Percentiles rank a stretch among this genome's conserved stretches.
phyloP scores from a whole-genome alignment of 495 filamentous ascomycete genomes.

The Penicillium steckii region DNA sequence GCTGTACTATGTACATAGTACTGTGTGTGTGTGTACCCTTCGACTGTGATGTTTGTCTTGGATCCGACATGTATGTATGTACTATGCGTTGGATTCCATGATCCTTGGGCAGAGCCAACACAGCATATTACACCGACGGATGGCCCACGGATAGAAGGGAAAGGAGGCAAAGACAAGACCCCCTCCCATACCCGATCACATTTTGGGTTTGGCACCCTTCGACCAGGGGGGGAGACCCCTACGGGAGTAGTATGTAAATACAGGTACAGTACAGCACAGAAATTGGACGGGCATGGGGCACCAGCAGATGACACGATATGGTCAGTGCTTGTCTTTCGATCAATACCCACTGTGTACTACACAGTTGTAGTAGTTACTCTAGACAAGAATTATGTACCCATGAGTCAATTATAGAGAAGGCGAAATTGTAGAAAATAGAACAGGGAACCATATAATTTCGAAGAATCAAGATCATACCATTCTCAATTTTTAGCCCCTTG shows the following conservation, averaged over 20 bases:
- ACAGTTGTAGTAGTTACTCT: not conserved
- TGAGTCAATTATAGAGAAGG: too few species aligned
- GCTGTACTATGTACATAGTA: too few species aligned
- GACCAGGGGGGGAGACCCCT: not conserved
- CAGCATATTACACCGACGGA: slow-evolving; percentile 7
- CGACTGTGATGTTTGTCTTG: not conserved
- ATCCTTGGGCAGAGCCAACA: too few species aligned
- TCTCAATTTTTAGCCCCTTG: too few species aligned
- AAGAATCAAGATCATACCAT: not conserved
- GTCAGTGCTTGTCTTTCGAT: not conserved
- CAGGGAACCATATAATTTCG: too few species aligned
- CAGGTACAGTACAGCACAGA: too few species aligned
- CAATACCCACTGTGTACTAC: too few species aligned
- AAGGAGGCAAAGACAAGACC: not conserved
- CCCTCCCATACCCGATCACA: slow-evolving; percentile 6
- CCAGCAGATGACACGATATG: not conserved
- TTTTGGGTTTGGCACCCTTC: not conserved
- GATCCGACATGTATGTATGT: not conserved
- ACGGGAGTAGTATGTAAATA: too few species aligned
- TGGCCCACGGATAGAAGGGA: not conserved
- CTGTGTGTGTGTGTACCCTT: too few species aligned
- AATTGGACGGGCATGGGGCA: not conserved
- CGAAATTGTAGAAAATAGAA: slow-evolving; percentile 1
- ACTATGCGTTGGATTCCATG: slow-evolving; percentile 2
- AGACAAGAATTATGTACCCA: too few species aligned